A percentile compares a stretch with the other conserved stretches of the same genome.
Evolutionary conservation across 225 moss, liverwort and hornwort species (phyloP).

Genomic region (Physcomitrellopsis africana): DNA sequence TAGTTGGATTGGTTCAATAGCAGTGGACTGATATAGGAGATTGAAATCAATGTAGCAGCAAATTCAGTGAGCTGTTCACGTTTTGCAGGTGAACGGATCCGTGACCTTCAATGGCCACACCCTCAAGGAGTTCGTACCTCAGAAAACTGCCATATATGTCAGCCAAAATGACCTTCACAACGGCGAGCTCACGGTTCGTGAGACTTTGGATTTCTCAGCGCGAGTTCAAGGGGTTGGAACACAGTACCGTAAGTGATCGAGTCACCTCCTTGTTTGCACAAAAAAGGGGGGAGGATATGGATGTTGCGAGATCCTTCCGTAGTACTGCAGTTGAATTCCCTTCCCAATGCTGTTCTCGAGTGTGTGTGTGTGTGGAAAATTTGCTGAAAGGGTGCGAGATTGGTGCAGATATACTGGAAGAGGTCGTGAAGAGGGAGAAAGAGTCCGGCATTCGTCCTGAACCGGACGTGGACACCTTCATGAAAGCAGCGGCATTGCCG

Average conservation of each 20-base stretch:
- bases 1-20: background rate
- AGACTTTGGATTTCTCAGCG: conserved; percentile 43
- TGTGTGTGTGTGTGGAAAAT: background rate
- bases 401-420: conserved; percentile 46
- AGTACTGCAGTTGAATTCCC: background rate
- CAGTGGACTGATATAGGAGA: background rate
- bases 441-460: conserved; percentile 44
- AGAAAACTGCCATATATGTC: conserved; percentile 47
- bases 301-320: background rate
- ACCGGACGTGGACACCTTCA: conserved; percentile 46
- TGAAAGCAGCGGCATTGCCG: conserved; percentile 48
- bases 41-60: background rate
- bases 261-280: background rate
- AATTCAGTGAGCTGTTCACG: background rate
- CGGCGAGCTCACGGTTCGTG: conserved; percentile 46
- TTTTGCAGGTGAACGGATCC: conserved; percentile 38
- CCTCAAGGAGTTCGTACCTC: conserved; percentile 46
- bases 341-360: background rate
- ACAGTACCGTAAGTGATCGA: conserved; percentile 34
- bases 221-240: conserved; percentile 41
- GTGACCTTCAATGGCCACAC: conserved; percentile 52
- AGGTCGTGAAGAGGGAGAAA: conserved; percentile 47
- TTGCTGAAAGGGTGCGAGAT: background rate
- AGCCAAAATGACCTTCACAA: conserved; percentile 48
- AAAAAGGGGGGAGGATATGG: no score